Evolutionary conservation across 345 rosid species (phyloP), one percentile per base, ranked within the genome.

Genomic region (Euclidium syriacum): DNA sequence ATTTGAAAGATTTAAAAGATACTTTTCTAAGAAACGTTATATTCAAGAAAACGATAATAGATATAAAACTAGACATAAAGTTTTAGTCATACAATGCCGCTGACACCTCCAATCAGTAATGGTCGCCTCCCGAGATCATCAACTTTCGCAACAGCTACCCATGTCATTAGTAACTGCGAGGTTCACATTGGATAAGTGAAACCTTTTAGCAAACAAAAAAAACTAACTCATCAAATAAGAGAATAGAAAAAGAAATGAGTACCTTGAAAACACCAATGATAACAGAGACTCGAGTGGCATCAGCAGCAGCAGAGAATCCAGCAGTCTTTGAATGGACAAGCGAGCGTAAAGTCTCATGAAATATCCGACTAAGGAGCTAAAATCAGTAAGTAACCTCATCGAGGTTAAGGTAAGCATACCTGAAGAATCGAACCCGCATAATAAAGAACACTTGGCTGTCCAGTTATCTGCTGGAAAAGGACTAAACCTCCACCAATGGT

Each of bases 381-480:
- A 9, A 20, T 23, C 15, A 49, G 33, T 15, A 68, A 14, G 27
- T 39, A 29, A 22, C 6, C 51, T 64, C 34, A 36, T 54, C 34
- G 38, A 65, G 44, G 18, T 53, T 48, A 64, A 61, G 10, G 66
- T 16, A 58, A 38, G 48, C 58, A 56, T 70, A 94, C 99, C 96
- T 94, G 97, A 74, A 94, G 87, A 70, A 94, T 94, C 23, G 99
- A 70, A 62, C 96, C 95, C 11, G 99, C 99, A 62, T 94, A 90
- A 55, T 90, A 94, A 44, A 94, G 79, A 53, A 90, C 97, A 76
- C 99, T 94, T 9, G 99, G 99, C 73, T 94, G 98, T 49, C 98
- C 98, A 54, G 98, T 92, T 73, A 92, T 86, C 98, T 91, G 96
- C 44, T 92, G 98, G 73, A 92, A 92, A 73, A 92, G 90, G 47